These are phyloP conservation scores for Aspergillus sp. DNA, from an alignment of 2,329 filamentous ascomycete species.

Conservation along the genomic window DNA sequence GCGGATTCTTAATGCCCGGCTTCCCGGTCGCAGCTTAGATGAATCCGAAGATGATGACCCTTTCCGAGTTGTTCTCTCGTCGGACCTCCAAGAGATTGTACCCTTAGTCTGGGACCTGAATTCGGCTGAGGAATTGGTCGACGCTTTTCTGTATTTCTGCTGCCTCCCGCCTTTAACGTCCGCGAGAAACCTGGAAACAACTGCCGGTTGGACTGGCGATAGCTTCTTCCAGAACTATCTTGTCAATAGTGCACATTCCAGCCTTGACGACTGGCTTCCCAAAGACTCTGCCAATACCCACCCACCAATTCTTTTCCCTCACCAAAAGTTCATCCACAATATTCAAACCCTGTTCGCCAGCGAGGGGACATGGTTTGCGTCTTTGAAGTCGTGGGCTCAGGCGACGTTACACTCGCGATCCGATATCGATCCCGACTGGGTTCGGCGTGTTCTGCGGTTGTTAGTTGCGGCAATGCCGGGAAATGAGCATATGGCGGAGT, in stretches of 20 bases:
- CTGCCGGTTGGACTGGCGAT: constrained; percentile 49
- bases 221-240: constrained; percentile 52
- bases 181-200: constrained; percentile 22
- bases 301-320: constrained; percentile 35
- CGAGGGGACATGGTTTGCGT: constrained; percentile 49
- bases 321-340: constrained; percentile 42
- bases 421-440: constrained; percentile 46
- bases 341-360: constrained; percentile 56
- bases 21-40: constrained; percentile 74
- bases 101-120: constrained; percentile 28
- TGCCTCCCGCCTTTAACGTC: constrained; percentile 58
- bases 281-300: constrained; percentile 7
- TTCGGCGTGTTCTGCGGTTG: constrained; percentile 57
- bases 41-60: constrained; percentile 76
- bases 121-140: constrained; percentile 54
- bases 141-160: constrained; percentile 70
- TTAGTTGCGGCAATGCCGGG: constrained; percentile 48
- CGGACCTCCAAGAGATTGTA: constrained; percentile 69
- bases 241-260: constrained; percentile 27
- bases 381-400: constrained; percentile 33
- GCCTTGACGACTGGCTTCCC: constrained; percentile 28
- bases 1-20: constrained; percentile 48
- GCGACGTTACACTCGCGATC: constrained; percentile 28
- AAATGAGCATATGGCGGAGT: constrained; percentile 62
- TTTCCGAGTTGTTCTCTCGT: constrained; percentile 76